Evolutionary conservation across 768 basidiomycete genomes (phyloP).

Genomic region (Mycena venus): DNA sequence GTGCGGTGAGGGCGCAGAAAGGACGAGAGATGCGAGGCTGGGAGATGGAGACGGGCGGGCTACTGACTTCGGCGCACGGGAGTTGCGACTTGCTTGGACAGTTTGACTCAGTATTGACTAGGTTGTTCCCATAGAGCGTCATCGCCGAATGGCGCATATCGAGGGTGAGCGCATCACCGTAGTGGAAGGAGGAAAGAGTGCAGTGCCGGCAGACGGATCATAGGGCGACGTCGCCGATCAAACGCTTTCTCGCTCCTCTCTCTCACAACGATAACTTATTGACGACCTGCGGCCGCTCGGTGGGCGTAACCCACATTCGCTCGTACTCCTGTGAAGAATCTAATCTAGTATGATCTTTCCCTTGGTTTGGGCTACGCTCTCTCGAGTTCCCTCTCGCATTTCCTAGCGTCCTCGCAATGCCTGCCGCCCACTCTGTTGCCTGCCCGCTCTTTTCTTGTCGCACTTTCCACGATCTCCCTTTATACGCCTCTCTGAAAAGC

Average conservation of each 20-base stretch:
- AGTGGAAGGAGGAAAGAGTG: neutral
- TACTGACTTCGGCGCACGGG: neutral
- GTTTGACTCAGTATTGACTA: neutral
- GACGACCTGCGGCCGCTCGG: neutral
- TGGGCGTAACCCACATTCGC: neutral
- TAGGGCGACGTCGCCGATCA: neutral
- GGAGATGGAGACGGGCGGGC: neutral
- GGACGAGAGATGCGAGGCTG: neutral
- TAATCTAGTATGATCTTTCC: conserved; percentile 2
- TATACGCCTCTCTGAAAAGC: neutral
- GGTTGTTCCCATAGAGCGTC: neutral
- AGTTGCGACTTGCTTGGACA: neutral
- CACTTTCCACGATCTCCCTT: neutral
- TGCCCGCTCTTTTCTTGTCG: conserved; percentile 3
- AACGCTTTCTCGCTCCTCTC: no score
- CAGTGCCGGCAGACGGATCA: no score
- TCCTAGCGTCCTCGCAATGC: conserved; percentile 4
- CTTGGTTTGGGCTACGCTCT: conserved; percentile 1
- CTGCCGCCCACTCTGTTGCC: neutral
- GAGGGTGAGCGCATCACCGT: neutral
- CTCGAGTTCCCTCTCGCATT: conserved; percentile 1
- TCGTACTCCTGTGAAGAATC: neutral
- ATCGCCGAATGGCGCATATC: no score
- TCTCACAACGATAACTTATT: neutral
- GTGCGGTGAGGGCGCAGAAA: neutral